phyloP scores from a whole-genome alignment of 805 yeast genomes.

The Yarrowia divulgata region DNA sequence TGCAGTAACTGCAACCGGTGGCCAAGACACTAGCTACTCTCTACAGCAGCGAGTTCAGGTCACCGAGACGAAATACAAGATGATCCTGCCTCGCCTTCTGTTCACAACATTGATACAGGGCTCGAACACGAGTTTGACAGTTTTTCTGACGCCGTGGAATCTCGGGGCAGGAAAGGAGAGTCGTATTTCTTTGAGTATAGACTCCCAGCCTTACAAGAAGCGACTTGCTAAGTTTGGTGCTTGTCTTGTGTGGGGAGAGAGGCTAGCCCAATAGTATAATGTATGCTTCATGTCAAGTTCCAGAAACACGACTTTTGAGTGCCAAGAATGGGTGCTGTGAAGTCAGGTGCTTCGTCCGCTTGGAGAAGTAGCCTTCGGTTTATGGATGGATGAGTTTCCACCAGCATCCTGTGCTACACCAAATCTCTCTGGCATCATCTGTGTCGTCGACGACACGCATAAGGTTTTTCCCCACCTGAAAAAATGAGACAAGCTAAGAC shows the following conservation, averaged over 20 bases:
- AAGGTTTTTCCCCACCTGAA: constrained; percentile 6
- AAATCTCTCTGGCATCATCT: too few relatives aligned
- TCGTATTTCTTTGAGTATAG: background rate
- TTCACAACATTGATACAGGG: too few relatives aligned
- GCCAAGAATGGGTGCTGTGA: background rate
- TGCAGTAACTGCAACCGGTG: too few relatives aligned
- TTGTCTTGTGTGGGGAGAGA: constrained; percentile 10
- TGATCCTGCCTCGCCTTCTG: background rate
- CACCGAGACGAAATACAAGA: too few relatives aligned
- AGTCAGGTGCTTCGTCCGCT: background rate
- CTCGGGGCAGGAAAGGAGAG: background rate
- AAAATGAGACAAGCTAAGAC: background rate
- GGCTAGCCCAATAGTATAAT: background rate
- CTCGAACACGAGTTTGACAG: too few relatives aligned
- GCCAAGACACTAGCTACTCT: too few relatives aligned
- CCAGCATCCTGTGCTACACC: too few relatives aligned
- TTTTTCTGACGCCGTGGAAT: background rate
- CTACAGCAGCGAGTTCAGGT: too few relatives aligned
- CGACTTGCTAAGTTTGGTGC: background rate
- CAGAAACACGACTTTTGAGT: background rate
- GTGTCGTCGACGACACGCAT: background rate
- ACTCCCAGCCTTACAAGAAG: background rate
- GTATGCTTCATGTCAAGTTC: background rate
- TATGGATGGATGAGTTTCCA: background rate
- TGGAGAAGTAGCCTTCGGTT: background rate